Evolutionary conservation across 352 stramenopile genomes (phyloP), one percentile per base, ranked within the genome.

Genomic region (Globisporangium cystogenes): DNA sequence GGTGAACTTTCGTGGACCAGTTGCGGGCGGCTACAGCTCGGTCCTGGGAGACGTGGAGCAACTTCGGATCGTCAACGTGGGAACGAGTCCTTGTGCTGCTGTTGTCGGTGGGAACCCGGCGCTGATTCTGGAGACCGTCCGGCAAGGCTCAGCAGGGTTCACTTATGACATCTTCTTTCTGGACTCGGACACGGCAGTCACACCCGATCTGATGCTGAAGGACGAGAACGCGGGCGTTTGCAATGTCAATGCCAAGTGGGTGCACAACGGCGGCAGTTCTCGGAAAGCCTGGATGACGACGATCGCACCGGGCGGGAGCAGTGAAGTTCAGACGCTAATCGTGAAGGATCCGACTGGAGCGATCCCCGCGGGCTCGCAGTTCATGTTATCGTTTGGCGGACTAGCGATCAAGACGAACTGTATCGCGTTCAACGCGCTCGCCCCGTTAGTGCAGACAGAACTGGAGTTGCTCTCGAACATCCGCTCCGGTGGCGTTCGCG

Each of bases 81-180:
- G 68, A 7, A 64, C 48, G 7, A 57, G 55, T 7, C 49, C 64
- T 18, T 94, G 83, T 29, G 55, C 48, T 3, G 53, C 70, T 12
- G 67, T 84, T 6, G 59, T 53, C 1, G 69, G 70, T 1, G 68
- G 76, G 0, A 70, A 77, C 4, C 82, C 81, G 14, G 76, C 72
- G 5, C 48, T 94, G 20, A 82, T 81, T 1, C 49, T 90, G 1
- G 77, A 94, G 48, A 94, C 81, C 0, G 64, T 91, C 11, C 72
- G 77, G 4, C 59, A 86, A 46, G 83, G 83, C 0, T 54, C 61
- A 5, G 57, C 78, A 2, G 76, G 72, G 0, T 94, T 70, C 49
- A 74, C 63, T 12, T 94, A 94, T 57, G 80, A 94, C 42, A 74
- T 94, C 14, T 92, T 73, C 53, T 92, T 92, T 42, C 57, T 91